Percentiles rank a stretch among this genome's conserved stretches.
Conservation (phyloP, 2,329 filamentous ascomycete species). For the Cordyceps farinosa region DNA sequence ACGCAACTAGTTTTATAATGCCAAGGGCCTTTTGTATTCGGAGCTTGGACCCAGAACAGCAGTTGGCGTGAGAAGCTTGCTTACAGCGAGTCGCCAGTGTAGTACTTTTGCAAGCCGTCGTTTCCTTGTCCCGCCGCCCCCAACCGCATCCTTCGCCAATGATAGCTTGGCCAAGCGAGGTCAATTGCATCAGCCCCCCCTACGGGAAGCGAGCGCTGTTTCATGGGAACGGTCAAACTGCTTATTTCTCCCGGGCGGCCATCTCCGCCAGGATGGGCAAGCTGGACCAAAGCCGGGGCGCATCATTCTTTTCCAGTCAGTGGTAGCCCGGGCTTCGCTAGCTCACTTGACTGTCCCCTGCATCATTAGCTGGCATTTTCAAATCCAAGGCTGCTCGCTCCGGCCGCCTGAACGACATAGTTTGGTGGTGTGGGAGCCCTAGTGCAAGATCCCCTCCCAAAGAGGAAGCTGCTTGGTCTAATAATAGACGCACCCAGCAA, state of each 20-base stretch:
- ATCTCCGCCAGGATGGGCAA: background rate
- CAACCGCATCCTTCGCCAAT: conserved; percentile 3
- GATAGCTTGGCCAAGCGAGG: background rate
- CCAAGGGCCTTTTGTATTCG: conserved; percentile 11
- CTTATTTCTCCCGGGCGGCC: background rate
- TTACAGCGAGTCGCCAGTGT: background rate
- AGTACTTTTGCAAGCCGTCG: conserved; percentile 13
- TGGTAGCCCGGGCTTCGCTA: background rate
- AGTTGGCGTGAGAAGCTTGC: background rate
- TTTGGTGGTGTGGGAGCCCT: conserved; percentile 2
- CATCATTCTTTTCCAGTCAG: background rate
- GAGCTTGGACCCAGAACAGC: background rate
- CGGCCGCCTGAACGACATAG: conserved; percentile 1
- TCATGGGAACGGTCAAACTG: background rate
- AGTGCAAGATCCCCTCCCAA: conserved; percentile 19
- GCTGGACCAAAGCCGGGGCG: background rate
- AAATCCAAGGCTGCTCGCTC: conserved; percentile 5
- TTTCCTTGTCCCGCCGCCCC: conserved; percentile 3
- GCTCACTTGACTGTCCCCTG: background rate
- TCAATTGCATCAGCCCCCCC: background rate
- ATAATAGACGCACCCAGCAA: conserved; percentile 9
- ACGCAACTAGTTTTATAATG: background rate
- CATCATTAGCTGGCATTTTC: background rate
- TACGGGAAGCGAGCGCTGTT: background rate
- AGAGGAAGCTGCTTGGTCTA: conserved; percentile 19